phyloP scores from a whole-genome alignment of 177 flowering plant genomes.

The Telopea speciosissima region DNA sequence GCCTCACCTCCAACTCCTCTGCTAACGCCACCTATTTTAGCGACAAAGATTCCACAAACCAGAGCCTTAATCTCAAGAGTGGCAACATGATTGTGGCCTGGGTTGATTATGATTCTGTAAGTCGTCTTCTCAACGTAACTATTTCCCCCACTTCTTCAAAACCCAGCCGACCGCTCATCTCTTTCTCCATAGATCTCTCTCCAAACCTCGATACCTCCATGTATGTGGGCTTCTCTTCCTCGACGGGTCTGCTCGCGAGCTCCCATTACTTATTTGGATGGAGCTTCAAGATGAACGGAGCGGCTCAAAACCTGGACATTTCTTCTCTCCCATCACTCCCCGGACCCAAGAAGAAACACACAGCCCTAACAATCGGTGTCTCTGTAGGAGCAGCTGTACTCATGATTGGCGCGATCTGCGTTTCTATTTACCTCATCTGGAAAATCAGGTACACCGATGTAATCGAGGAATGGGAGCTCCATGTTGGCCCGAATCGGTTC shows the following conservation, averaged over 20 bases:
- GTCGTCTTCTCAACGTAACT: conserved; percentile 31
- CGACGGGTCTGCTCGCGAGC: conserved; percentile 63
- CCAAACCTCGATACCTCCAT: conserved; percentile 32
- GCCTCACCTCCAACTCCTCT: conserved; percentile 40
- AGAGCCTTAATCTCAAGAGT: conserved; percentile 29
- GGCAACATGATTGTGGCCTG: conserved; percentile 41
- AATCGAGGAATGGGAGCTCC: conserved; percentile 63
- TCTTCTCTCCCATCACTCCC: conserved; percentile 48
- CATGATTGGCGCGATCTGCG: conserved; percentile 2
- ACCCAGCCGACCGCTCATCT: conserved; percentile 34
- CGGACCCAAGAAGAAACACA: conserved; percentile 17
- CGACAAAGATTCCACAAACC: conserved; percentile 9
- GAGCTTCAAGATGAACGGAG: conserved; percentile 53
- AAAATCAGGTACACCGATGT: conserved; percentile 41
- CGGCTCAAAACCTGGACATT: conserved; percentile 33
- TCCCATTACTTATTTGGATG: conserved; percentile 58
- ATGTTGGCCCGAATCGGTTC: conserved; percentile 61
- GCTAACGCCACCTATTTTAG: conserved; percentile 31
- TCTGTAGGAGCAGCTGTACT: conserved; percentile 18
- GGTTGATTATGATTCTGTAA: conserved; percentile 48
- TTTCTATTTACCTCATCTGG: conserved; percentile 21
- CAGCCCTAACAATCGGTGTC: conserved; percentile 18
- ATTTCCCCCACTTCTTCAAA: conserved; percentile 34
- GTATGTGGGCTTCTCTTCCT: conserved; percentile 70
- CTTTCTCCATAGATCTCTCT: conserved; percentile 43